These are phyloP conservation scores for Zygoascus tannicola DNA, from an alignment of 805 yeast species.

Conservation along the genomic window DNA sequence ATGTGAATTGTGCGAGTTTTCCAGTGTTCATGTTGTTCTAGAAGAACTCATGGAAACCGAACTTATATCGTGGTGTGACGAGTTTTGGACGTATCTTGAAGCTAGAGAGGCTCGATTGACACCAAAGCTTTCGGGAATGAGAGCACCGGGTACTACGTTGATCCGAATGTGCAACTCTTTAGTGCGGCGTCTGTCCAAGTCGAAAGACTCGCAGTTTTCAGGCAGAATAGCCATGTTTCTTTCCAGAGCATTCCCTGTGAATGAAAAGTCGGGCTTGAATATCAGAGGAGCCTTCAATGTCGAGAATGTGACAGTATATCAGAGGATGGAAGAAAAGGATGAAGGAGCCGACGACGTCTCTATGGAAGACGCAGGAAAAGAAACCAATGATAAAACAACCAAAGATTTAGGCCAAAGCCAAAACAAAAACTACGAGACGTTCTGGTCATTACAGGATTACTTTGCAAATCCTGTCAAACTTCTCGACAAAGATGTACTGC, in stretches of 20 bases:
- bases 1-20: slow-evolving; percentile 13
- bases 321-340: slow-evolving; percentile 9
- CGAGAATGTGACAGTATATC: slow-evolving; percentile 26
- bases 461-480: not conserved
- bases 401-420: not conserved
- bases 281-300: slow-evolving; percentile 28
- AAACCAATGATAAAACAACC: not conserved
- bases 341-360: slow-evolving; percentile 5
- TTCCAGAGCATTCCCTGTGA: slow-evolving; percentile 29
- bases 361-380: slow-evolving; percentile 7
- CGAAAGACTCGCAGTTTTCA: slow-evolving; percentile 26
- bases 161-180: slow-evolving; percentile 29
- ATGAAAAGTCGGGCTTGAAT: slow-evolving; percentile 30
- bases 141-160: slow-evolving; percentile 28
- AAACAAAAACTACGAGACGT: slow-evolving; percentile 8
- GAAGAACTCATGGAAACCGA: slow-evolving; percentile 28
- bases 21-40: slow-evolving; percentile 20
- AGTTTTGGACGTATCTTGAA: slow-evolving; percentile 29
- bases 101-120: slow-evolving; percentile 22
- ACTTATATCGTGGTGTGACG: slow-evolving; percentile 27
- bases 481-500: not conserved
- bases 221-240: slow-evolving; percentile 28
- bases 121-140: slow-evolving; percentile 21
- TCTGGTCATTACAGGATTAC: slow-evolving; percentile 3
- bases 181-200: slow-evolving; percentile 26